phyloP scores from a whole-genome alignment of 208 protist genomes.

The Crithidia fasciculata region DNA sequence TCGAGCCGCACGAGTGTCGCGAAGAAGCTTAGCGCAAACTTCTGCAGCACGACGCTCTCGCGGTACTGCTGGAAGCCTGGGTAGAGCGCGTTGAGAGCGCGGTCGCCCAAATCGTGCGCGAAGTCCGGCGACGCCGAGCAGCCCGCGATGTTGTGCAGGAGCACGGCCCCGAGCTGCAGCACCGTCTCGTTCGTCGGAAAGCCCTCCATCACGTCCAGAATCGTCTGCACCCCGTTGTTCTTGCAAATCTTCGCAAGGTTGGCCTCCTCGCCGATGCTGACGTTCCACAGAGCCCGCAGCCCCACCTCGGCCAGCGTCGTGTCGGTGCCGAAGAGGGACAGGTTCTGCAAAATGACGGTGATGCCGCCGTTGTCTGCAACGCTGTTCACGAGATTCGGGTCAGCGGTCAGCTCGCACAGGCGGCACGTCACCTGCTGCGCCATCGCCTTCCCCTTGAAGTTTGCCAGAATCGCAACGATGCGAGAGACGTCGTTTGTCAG shows the following conservation, averaged over 20 bases:
- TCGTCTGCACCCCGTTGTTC: slow-evolving; percentile 46
- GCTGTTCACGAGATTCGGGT: slow-evolving; percentile 52
- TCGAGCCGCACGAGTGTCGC: slow-evolving; percentile 55
- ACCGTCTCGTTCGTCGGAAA: slow-evolving; percentile 69
- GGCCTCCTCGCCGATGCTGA: slow-evolving; percentile 67
- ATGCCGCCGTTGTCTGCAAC: slow-evolving; percentile 66
- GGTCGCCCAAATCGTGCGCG: slow-evolving; percentile 37
- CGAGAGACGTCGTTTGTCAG: slow-evolving; percentile 75
- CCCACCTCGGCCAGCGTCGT: slow-evolving; percentile 52
- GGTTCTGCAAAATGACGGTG: slow-evolving; percentile 58
- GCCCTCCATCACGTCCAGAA: slow-evolving; percentile 66
- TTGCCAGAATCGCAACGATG: slow-evolving; percentile 74
- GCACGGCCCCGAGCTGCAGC: slow-evolving; percentile 68
- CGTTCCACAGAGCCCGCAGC: slow-evolving; percentile 85
- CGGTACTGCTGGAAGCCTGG: slow-evolving; percentile 56
- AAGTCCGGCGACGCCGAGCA: slow-evolving; percentile 44
- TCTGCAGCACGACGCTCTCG: slow-evolving; percentile 76
- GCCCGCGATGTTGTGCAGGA: slow-evolving; percentile 81
- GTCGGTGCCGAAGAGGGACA: slow-evolving; percentile 64
- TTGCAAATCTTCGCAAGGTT: slow-evolving; percentile 48
- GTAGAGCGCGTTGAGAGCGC: slow-evolving; percentile 53
- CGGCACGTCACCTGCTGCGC: slow-evolving; percentile 56
- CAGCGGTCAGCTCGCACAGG: slow-evolving; percentile 68
- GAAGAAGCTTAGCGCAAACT: slow-evolving; percentile 85
- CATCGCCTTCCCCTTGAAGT: slow-evolving; percentile 77